Evolutionary conservation across 23 red algal genomes (phyloP).

Genomic region (Gracilaria gracilis): DNA sequence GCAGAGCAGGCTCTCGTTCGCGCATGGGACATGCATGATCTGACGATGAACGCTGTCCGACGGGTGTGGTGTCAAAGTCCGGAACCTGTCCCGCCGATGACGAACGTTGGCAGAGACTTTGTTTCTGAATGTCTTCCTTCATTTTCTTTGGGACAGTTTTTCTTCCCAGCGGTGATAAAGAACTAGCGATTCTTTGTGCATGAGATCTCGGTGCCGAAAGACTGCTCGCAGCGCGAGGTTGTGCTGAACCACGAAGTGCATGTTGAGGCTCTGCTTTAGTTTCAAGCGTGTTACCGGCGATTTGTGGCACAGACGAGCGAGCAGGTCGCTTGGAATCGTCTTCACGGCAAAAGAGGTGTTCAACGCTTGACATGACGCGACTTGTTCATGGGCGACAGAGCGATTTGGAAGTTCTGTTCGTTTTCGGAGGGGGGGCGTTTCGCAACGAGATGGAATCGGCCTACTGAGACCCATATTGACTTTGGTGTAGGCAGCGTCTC

Average conservation of each 20-base stretch:
- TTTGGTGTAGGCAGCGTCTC: neutral
- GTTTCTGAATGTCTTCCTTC: neutral
- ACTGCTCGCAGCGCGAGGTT: neutral
- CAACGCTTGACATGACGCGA: slow-evolving; percentile 49
- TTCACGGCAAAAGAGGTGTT: slow-evolving; percentile 36
- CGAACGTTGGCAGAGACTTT: neutral
- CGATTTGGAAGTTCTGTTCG: neutral
- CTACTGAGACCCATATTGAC: neutral
- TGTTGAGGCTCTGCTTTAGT: neutral
- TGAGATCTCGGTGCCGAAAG: slow-evolving; percentile 3
- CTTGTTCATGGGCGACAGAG: slow-evolving; percentile 5
- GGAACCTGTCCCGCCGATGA: neutral
- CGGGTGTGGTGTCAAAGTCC: neutral
- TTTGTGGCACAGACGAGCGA: neutral
- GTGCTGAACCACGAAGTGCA: neutral
- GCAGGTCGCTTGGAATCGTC: slow-evolving; percentile 1
- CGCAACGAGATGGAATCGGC: neutral
- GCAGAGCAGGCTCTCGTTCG: slow-evolving; percentile 20
- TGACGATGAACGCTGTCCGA: slow-evolving; percentile 1
- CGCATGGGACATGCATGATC: slow-evolving; percentile 38
- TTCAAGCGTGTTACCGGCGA: neutral
- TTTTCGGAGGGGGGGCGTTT: neutral
- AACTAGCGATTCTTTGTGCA: neutral
- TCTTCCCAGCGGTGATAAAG: neutral
- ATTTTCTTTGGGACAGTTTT: neutral